phyloP scores from a whole-genome alignment of 1,139 yeast species.

The Candida smagusa region DNA sequence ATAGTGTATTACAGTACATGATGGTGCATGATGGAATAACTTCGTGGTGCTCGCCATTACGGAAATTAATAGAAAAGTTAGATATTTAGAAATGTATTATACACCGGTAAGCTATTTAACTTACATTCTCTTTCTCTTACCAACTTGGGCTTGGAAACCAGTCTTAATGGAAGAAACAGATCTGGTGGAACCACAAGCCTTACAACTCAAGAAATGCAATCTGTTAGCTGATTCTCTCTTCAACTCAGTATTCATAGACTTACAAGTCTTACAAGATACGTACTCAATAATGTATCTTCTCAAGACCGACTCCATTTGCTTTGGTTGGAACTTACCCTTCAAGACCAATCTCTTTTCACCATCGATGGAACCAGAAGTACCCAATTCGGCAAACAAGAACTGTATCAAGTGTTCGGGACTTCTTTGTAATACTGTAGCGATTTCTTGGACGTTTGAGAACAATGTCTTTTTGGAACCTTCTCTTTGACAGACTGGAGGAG shows the following conservation, averaged over 20 bases:
- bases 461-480: constrained; percentile 97
- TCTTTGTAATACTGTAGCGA: constrained; percentile 90
- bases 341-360: constrained; percentile 95
- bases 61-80: constrained; percentile 42
- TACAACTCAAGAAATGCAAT: constrained; percentile 95
- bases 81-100: constrained; percentile 2
- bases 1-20: constrained; percentile 43
- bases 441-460: constrained; percentile 93
- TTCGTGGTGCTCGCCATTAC: constrained; percentile 55
- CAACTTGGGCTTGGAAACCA: constrained; percentile 98
- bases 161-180: constrained; percentile 97
- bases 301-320: constrained; percentile 93
- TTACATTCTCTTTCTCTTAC: constrained; percentile 62
- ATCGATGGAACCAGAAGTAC: constrained; percentile 98
- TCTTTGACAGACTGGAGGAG: constrained; percentile 95
- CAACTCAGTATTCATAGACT: constrained; percentile 93
- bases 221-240: constrained; percentile 95
- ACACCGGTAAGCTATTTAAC: not conserved
- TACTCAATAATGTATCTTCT: constrained; percentile 96
- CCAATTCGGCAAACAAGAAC: constrained; percentile 96
- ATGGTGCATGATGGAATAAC: constrained; percentile 51
- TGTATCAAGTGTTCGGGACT: constrained; percentile 96
- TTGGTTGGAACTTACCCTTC: constrained; percentile 97
- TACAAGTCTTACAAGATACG: constrained; percentile 98
- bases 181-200: constrained; percentile 96